Percentiles rank a stretch among this genome's conserved stretches.
Evolutionary conservation across 352 stramenopile species (phyloP).

Genomic region (Peronospora belbahrii): DNA sequence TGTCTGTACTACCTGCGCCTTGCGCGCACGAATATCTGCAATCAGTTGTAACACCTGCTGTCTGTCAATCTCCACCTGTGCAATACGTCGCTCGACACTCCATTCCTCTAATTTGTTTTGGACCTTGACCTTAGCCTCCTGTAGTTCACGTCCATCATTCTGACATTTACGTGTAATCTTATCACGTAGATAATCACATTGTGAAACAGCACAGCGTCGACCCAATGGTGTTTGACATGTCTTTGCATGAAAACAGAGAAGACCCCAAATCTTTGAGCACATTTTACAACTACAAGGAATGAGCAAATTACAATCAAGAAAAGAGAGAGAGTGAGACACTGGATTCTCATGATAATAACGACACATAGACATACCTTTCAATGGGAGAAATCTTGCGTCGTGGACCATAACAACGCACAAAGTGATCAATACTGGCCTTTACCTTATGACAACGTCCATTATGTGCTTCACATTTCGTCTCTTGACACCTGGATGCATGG

Average conservation of each 20-base stretch:
- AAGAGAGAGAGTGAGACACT: neutral
- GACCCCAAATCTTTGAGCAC: conserved; percentile 79
- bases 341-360: too few species aligned
- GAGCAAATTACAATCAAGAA: neutral
- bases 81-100: conserved; percentile 73
- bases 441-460: conserved; percentile 80
- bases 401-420: conserved; percentile 76
- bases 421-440: conserved; percentile 84
- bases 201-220: conserved; percentile 64
- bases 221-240: conserved; percentile 46
- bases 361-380: conserved; percentile 44
- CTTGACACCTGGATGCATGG: conserved; percentile 53
- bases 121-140: conserved; percentile 42
- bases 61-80: conserved; percentile 69
- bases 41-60: conserved; percentile 74
- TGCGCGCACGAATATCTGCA: conserved; percentile 56
- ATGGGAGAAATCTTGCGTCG: conserved; percentile 62
- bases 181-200: conserved; percentile 80
- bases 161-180: conserved; percentile 78
- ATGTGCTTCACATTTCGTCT: conserved; percentile 49
- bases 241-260: conserved; percentile 85
- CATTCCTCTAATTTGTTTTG: conserved; percentile 53
- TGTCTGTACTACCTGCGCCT: conserved; percentile 30
- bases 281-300: conserved; percentile 52
- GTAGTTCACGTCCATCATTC: conserved; percentile 48